Evolutionary conservation across 2,329 filamentous ascomycete species (phyloP).

Genomic region (Dactylellina cionopaga): DNA sequence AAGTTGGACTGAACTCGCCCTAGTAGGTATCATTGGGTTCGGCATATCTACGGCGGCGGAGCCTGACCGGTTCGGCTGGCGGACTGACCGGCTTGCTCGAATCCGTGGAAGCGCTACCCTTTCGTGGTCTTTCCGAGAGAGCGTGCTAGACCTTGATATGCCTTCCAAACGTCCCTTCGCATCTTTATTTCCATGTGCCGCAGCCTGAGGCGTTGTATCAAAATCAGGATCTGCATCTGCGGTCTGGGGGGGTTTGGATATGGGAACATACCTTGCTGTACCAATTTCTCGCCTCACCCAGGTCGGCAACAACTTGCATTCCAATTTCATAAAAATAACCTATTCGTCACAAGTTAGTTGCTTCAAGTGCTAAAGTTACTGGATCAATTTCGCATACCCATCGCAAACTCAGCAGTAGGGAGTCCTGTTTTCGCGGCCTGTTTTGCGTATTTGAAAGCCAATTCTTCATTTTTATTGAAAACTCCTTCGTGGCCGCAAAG

Average conservation of each 20-base stretch:
- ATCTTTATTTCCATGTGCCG: conserved; percentile 90
- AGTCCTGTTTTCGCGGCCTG: conserved; percentile 83
- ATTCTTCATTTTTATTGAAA: conserved; percentile 93
- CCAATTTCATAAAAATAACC: conserved; percentile 97
- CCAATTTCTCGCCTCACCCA: conserved; percentile 85
- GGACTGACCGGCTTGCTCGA: conserved; percentile 61
- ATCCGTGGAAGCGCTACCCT: conserved; percentile 88
- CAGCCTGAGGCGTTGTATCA: conserved; percentile 74
- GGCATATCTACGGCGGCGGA: conserved; percentile 49
- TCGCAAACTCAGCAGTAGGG: conserved; percentile 90
- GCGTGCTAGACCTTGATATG: conserved; percentile 80
- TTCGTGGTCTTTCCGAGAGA: conserved; percentile 92
- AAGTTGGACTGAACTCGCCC: conserved; percentile 1
- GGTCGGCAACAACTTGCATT: conserved; percentile 84
- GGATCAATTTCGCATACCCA: conserved; percentile 65
- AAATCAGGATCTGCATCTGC: conserved; percentile 39
- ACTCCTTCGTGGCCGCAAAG: conserved; percentile 91
- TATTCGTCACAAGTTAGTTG: conserved; percentile 31
- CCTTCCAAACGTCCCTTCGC: conserved; percentile 83
- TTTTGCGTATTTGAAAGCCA: conserved; percentile 90
- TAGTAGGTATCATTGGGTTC: conserved; percentile 38
- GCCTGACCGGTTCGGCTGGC: conserved; percentile 27
- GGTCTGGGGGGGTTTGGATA: background rate
- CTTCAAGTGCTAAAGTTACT: background rate
- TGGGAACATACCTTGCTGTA: conserved; percentile 67